Conservation (phyloP, 768 basidiomycete genomes). For the Podaxis pistillaris region DNA sequence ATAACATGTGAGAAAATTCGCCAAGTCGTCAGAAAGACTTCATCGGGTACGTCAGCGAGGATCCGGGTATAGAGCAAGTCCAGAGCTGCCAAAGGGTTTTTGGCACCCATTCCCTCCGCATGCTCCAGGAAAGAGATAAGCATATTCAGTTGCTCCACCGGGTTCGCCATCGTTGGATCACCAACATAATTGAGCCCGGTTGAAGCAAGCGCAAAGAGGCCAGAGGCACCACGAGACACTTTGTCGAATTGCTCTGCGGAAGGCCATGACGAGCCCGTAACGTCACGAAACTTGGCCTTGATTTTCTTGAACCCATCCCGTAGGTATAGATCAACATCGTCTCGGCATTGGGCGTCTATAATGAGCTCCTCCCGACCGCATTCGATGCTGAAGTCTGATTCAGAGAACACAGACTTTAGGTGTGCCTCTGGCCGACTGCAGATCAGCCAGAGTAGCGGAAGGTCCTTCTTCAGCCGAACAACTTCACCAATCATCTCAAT, state of each 20-base stretch:
- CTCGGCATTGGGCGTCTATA: neutral
- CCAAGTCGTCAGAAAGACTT: neutral
- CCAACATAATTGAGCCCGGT: neutral
- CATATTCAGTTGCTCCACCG: neutral
- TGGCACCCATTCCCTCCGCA: neutral
- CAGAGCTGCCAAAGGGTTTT: neutral
- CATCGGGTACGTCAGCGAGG: neutral
- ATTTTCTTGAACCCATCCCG: neutral
- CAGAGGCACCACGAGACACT: neutral
- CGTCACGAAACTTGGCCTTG: neutral
- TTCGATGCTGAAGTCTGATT: no score
- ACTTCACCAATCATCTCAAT: neutral
- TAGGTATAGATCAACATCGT: neutral
- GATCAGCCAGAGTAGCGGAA: neutral
- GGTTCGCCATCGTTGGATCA: neutral
- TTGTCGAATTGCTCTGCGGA: neutral
- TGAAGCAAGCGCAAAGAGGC: slow-evolving; percentile 4
- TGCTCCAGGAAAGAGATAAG: neutral
- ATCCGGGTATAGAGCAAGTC: neutral
- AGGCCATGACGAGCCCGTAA: neutral
- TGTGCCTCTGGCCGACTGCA: neutral
- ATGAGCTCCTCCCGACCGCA: neutral
- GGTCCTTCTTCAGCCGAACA: neutral
- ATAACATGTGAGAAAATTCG: neutral
- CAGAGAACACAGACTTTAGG: neutral